Evolutionary conservation across 1,139 yeast species (phyloP), one percentile per base, ranked within the genome.

Genomic region (Debaryomyces robertsiae): DNA sequence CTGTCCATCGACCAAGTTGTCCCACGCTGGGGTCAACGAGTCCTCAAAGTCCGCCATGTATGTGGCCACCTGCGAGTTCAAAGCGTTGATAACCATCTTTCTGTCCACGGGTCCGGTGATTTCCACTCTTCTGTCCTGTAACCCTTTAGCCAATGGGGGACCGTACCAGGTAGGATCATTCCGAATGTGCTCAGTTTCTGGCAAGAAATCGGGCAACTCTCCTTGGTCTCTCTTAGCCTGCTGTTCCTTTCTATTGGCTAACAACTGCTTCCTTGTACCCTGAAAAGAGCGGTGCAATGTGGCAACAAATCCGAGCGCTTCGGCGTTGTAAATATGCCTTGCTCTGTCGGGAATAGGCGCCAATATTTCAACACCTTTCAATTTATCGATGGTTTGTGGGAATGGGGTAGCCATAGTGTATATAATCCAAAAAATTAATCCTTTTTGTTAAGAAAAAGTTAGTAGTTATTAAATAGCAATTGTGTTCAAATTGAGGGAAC

Each of bases 11-110:
- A 87, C 81, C 74, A 88, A 77, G 67, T 89, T 90, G 53, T 69
- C 69, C 98, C 98, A 93, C 27, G 98, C 91, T 53, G 98, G 98
- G 25, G 97, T 84, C 55, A 90, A 82, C 24, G 96, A 88, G 69
- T 90, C 97, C 67, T 90, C 97, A 55, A 90, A 87, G 69, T 90
- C 98, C 34, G 94, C 84, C 97, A 90, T 90, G 65, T 90, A 90
- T 37, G 96, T 88, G 60, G 86, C 89, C 34, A 90, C 96, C 44
- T 80, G 79, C 3, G 96, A 82, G 69, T 90, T 90, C 60, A 90
- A 78, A 14, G 97, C 97, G 60, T 90, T 90, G 62, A 90, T 85
- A 52, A 90, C 84, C 97, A 90, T 90, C 65, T 90, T 90, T 53
- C 96, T 81, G 63, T 85, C 91, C 41, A 87, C 75, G 24, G 96